Evolutionary conservation across 129 eudicot species (phyloP).

Genomic region (Smallanthus sonchifolius): DNA sequence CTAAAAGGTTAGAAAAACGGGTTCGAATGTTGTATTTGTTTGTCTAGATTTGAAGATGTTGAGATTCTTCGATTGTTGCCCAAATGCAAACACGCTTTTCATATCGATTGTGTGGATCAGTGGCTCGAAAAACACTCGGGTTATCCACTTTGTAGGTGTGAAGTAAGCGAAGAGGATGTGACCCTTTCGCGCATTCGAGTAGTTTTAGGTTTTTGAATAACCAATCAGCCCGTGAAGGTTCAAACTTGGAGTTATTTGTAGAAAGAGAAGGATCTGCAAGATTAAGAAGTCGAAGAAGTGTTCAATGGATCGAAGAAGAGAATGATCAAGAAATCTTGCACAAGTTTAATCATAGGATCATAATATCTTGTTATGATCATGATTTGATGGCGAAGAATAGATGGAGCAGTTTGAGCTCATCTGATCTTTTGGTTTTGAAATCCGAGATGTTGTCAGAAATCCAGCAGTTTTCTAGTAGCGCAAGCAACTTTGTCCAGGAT

Average conservation of each 20-base stretch:
- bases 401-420: slow-evolving; percentile 82
- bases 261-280: slow-evolving; percentile 65
- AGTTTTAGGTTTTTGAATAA: slow-evolving; percentile 47
- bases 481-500: background rate
- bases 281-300: slow-evolving; percentile 45
- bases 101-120: slow-evolving; percentile 61
- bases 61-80: slow-evolving; percentile 72
- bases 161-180: slow-evolving; percentile 48
- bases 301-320: slow-evolving; percentile 36
- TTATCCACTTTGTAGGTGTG: slow-evolving; percentile 80
- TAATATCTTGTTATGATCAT: slow-evolving; percentile 39
- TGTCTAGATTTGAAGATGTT: slow-evolving; percentile 56
- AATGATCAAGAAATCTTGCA: slow-evolving; percentile 36
- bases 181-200: slow-evolving; percentile 24
- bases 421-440: slow-evolving; percentile 60
- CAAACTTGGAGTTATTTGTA: slow-evolving; percentile 47
- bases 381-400: slow-evolving; percentile 50
- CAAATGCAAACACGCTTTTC: slow-evolving; percentile 81
- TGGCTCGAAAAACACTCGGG: slow-evolving; percentile 83
- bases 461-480: too few species aligned
- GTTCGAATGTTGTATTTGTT: slow-evolving; percentile 73
- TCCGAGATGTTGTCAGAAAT: slow-evolving; percentile 42
- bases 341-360: slow-evolving; percentile 63
- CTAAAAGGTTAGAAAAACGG: slow-evolving; percentile 58
- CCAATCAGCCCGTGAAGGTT: slow-evolving; percentile 37